These are phyloP conservation scores for Phytophthora chlamydospora DNA, from an alignment of 352 stramenopile species.

Conservation along the genomic window DNA sequence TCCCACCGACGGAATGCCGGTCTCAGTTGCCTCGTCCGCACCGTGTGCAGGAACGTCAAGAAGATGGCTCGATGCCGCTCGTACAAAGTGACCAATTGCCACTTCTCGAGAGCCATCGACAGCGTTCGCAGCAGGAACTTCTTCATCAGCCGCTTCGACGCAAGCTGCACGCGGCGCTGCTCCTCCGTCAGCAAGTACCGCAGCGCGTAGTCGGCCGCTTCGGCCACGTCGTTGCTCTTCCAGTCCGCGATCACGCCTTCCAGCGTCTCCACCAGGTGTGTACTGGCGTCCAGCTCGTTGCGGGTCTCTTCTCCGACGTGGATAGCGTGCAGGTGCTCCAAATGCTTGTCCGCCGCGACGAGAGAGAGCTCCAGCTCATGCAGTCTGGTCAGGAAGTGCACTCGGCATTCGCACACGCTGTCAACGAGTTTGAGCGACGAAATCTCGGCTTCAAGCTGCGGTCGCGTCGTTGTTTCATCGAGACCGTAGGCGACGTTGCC, in stretches of 20 bases:
- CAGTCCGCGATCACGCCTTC: slow-evolving; percentile 42
- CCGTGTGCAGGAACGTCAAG: slow-evolving; percentile 48
- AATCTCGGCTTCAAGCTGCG: slow-evolving; percentile 31
- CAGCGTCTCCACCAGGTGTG: slow-evolving; percentile 53
- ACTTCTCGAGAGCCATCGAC: slow-evolving; percentile 52
- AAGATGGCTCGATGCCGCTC: slow-evolving; percentile 55
- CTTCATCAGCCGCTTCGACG: slow-evolving; percentile 50
- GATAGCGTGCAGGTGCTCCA: slow-evolving; percentile 49
- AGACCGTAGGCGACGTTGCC: slow-evolving; percentile 61
- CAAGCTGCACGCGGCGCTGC: slow-evolving; percentile 55
- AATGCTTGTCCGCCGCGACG: slow-evolving; percentile 26
- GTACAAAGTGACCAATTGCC: slow-evolving; percentile 47
- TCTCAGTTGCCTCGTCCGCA: slow-evolving; percentile 54
- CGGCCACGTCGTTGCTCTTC: slow-evolving; percentile 50
- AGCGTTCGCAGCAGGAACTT: slow-evolving; percentile 50
- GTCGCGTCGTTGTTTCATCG: slow-evolving; percentile 12
- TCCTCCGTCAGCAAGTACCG: slow-evolving; percentile 60
- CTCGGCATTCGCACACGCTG: slow-evolving; percentile 43
- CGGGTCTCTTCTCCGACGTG: slow-evolving; percentile 71
- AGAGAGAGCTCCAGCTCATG: slow-evolving; percentile 58
- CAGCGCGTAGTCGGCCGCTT: slow-evolving; percentile 67
- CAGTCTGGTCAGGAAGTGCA: slow-evolving; percentile 52
- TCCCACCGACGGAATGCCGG: slow-evolving; percentile 72
- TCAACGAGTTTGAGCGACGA: slow-evolving; percentile 46
- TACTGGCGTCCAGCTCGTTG: slow-evolving; percentile 66